Base-by-base conservation (phyloP, 2,329 filamentous ascomycete genomes). In the Taxawa tesnikishii region DNA sequence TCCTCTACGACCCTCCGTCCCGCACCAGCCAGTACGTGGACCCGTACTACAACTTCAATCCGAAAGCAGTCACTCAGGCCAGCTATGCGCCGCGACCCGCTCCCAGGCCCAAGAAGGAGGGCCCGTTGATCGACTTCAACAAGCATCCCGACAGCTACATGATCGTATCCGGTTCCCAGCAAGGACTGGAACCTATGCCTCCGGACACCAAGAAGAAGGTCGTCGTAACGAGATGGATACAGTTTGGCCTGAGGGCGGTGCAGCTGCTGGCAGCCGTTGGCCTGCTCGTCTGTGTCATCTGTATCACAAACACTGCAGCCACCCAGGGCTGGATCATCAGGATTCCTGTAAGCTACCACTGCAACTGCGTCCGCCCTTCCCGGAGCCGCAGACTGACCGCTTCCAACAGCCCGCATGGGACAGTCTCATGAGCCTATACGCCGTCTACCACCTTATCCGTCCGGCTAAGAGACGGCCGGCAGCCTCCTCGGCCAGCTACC, bases 401-500 rank as follows among this genome's bases (percentile, higher is more conserved):
- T 23, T 11, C 10, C 2, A 7, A 28, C 29, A 93, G 84, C 75
- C 83, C 35, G 81, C 73, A n/a, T 66, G 88, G 25, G 79, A 80
- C 31, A 68, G 79, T 28, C 46, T 82, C 4, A 76, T 85, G 51
- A 75, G 73, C 11, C 47, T 75, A 12, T 96, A 96, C 55, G 82
- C 71, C 26, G 69, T 92, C 38, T 90, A 82, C 47, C 85, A 94
- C 53, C 72, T 92, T 24, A 65, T 72, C 10, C 73, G 82, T 18
- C 73, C 77, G 23, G 70, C 82, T 1, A 74, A 73, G 29, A 71
- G 67, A 27, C 75, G 85, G 31, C 75, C 85, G 1, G 77, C 88
- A 0, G 78, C 67, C 3, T 93, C 83, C 14, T 83, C 84, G 12
- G 78, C 83, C 10, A 88, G 83, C 41, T 96, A 96, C 56, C 84